These are phyloP conservation scores for Fraxinus excelsior DNA, from an alignment of 257 asterid species.

Conservation along the genomic window DNA sequence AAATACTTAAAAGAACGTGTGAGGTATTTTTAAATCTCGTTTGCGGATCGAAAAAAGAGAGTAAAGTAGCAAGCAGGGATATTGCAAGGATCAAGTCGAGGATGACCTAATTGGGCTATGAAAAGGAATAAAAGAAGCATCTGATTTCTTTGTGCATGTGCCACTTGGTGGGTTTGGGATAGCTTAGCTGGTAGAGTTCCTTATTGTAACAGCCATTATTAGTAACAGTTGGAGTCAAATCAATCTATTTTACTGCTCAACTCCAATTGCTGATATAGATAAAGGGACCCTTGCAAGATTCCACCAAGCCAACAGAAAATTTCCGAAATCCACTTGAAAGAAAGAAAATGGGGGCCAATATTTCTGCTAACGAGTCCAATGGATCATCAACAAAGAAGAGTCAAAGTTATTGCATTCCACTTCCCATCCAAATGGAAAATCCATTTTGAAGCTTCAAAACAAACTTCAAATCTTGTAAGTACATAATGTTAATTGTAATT, in stretches of 20 bases:
- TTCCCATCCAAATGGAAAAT: constrained; percentile 55
- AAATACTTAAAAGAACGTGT: not conserved
- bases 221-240: no score
- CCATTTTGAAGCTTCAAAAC: constrained; percentile 51
- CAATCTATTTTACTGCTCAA: no score
- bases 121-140: constrained; percentile 14
- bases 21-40: not conserved
- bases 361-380: constrained; percentile 18
- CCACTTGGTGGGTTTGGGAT: not conserved
- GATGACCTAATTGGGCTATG: not conserved
- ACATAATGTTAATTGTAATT: not conserved
- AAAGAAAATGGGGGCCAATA: constrained; percentile 29
- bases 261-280: not conserved
- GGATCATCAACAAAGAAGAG: constrained; percentile 29
- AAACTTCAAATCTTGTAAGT: constrained; percentile 39
- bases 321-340: constrained; percentile 15
- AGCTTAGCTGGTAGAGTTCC: not conserved
- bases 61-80: not conserved
- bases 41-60: no score
- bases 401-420: constrained; percentile 41
- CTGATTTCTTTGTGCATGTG: constrained; percentile 4
- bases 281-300: constrained; percentile 1
- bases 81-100: not conserved
- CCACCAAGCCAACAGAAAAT: constrained; percentile 28
- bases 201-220: no score